These are phyloP conservation scores for Magnaporthiopsis incrustans DNA, from an alignment of 2,329 filamentous ascomycete genomes.

Conservation along the genomic window DNA sequence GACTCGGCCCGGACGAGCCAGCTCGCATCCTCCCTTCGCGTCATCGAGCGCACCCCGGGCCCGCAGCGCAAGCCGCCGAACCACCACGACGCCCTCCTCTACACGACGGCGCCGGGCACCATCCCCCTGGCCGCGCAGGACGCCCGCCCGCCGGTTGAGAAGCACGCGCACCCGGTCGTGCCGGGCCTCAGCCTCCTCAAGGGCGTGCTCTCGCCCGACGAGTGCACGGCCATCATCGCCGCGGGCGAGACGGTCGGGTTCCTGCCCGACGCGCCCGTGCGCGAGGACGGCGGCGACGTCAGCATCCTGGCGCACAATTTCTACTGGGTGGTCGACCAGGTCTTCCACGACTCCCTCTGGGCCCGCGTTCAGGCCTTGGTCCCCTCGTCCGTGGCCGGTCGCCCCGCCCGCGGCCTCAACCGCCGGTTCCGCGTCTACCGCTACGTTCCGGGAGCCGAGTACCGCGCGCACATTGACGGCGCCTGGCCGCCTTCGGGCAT, in stretches of 20 bases:
- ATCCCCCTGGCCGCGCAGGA: constrained; percentile 35
- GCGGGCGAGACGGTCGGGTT: constrained; percentile 59
- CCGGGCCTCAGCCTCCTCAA: constrained; percentile 52
- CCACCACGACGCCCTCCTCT: constrained; percentile 56
- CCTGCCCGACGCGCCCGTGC: constrained; percentile 58
- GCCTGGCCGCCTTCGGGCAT: constrained; percentile 67
- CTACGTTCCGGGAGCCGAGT: constrained; percentile 66
- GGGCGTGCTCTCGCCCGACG: constrained; percentile 50
- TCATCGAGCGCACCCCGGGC: constrained; percentile 55
- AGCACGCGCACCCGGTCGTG: constrained; percentile 52
- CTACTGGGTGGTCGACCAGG: constrained; percentile 60
- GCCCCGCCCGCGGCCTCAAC: constrained; percentile 54
- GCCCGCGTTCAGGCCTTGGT: constrained; percentile 50
- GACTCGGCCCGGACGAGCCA: constrained; percentile 26
- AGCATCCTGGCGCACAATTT: constrained; percentile 66
- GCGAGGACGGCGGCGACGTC: constrained; percentile 55
- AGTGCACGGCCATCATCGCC: constrained; percentile 59
- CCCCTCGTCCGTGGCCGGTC: constrained; percentile 45
- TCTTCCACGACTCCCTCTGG: constrained; percentile 58
- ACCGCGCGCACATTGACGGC: constrained; percentile 62
- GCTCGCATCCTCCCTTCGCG: constrained; percentile 35
- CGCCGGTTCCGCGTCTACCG: constrained; percentile 63
- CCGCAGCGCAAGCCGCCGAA: constrained; percentile 58
- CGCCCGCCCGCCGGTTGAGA: constrained; percentile 34
- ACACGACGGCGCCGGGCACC: constrained; percentile 50